phyloP scores from a whole-genome alignment of 306 rosid species.

The Geum urbanum region DNA sequence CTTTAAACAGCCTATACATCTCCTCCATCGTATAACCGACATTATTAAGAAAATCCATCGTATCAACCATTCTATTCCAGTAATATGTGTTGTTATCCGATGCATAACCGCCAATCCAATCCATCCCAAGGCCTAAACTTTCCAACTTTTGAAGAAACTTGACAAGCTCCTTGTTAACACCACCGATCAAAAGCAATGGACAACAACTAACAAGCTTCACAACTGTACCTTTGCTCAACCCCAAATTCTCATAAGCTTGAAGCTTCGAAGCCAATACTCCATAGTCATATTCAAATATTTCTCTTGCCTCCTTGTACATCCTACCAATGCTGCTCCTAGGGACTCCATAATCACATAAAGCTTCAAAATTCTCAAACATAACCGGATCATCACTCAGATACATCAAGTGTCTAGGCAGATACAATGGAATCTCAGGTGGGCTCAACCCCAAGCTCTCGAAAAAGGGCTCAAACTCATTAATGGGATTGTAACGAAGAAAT shows the following conservation, averaged over 20 bases:
- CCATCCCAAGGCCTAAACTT: slow-evolving; percentile 44
- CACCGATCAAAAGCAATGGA: slow-evolving; percentile 60
- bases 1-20: slow-evolving; percentile 46
- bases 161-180: slow-evolving; percentile 34
- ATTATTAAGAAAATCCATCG: slow-evolving; percentile 44
- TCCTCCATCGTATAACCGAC: slow-evolving; percentile 49
- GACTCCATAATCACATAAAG: slow-evolving; percentile 51
- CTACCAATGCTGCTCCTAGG: slow-evolving; percentile 57
- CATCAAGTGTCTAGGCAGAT: slow-evolving; percentile 47
- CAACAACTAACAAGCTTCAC: slow-evolving; percentile 60
- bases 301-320: slow-evolving; percentile 57
- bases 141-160: slow-evolving; percentile 48
- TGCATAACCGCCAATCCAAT: slow-evolving; percentile 57
- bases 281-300: slow-evolving; percentile 47
- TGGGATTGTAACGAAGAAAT: slow-evolving; percentile 57
- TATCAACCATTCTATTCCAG: slow-evolving; percentile 62
- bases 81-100: slow-evolving; percentile 35
- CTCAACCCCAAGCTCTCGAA: slow-evolving; percentile 69
- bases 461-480: slow-evolving; percentile 83
- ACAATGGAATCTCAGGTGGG: slow-evolving; percentile 36
- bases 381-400: slow-evolving; percentile 52
- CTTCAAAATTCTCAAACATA: slow-evolving; percentile 53
- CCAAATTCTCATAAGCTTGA: slow-evolving; percentile 54
- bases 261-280: slow-evolving; percentile 50
- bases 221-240: slow-evolving; percentile 49